A percentile compares a stretch with the other conserved stretches of the same genome.
These are phyloP conservation scores for Heracleum sosnowskyi DNA, from an alignment of 129 eudicot species.

Conservation along the genomic window DNA sequence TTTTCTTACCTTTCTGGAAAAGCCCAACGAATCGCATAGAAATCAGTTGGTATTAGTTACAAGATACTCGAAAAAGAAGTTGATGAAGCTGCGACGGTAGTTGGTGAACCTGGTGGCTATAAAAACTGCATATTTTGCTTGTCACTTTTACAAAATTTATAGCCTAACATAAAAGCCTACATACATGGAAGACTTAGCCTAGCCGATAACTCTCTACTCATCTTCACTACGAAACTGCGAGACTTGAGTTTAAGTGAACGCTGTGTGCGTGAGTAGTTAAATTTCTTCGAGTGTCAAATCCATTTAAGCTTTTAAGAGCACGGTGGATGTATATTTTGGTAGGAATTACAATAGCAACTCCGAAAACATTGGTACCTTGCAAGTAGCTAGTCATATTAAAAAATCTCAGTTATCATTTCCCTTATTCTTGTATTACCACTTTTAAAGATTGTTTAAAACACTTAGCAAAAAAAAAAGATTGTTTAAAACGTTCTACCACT, in stretches of 20 bases:
- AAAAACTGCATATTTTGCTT: too few relatives aligned
- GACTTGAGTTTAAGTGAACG: too few relatives aligned
- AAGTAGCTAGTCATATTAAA: not conserved
- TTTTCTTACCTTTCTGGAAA: not conserved
- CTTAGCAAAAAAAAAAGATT: too few relatives aligned
- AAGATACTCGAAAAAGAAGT: not conserved
- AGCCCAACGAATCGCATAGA: not conserved
- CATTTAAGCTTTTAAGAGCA: not conserved
- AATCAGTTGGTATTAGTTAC: not conserved
- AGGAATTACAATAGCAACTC: not conserved
- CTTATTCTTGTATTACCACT: not conserved
- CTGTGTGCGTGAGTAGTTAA: not conserved
- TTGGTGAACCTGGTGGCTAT: not conserved
- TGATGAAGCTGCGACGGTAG: not conserved
- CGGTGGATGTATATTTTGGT: not conserved
- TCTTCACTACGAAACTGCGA: too few relatives aligned
- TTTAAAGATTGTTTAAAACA: not conserved
- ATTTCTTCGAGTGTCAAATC: too few relatives aligned
- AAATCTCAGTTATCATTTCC: not conserved
- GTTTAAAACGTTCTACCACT: not conserved
- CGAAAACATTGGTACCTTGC: not conserved
- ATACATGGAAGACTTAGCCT: too few relatives aligned
- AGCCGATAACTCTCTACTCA: too few relatives aligned
- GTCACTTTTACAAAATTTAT: too few relatives aligned
- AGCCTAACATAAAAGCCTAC: too few relatives aligned